Evolutionary conservation across 192 early-diverging fungal species (phyloP), one percentile per base, ranked within the genome.

Genomic region (Coemansia sp.): DNA sequence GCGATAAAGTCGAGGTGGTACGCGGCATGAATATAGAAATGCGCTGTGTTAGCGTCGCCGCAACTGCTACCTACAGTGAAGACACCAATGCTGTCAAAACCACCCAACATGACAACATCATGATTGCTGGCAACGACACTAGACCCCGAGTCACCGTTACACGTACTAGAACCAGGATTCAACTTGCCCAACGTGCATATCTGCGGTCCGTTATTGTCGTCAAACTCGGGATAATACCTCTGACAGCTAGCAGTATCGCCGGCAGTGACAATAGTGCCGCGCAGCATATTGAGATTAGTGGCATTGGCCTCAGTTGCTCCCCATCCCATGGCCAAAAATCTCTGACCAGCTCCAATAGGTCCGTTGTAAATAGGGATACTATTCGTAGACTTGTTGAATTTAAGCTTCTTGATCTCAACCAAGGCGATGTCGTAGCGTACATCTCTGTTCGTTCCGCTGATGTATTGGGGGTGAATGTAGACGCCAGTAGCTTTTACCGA

Each of bases 301-400:
- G 82, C 76, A 19, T 31, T 65, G 17, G 44, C 51, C 9, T 77
- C 70, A 2, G 75, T 73, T 0, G 53, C 19, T 12, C 83, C 83
- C 83, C 83, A 85, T 41, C 83, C 83, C 51, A 74, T 77, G 8
- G 83, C 75, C 59, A 79, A 32, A 15, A 80, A 38, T 7, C 44
- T 46, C 58, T 80, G 70, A 39, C 62, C 62, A 1, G 61, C 48
- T 8, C 36, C 50, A 17, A 85, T 53, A 0, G 6, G 2, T 11
- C 69, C 73, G 15, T 36, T 37, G 48, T 67, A 80, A 11, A 85
- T 75, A 2, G 72, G 59, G 4, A 74, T 62, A 7, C 69, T 27
- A 38, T 45, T 37, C 0, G 75, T 64, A 38, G 2, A 59, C 14
- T 31, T 37, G 36, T 59, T 55, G 14, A 74, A 65, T 1, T 51